Evolutionary conservation across 371 early-diverging fungal species (phyloP).

Genomic region (Mucor indicus): DNA sequence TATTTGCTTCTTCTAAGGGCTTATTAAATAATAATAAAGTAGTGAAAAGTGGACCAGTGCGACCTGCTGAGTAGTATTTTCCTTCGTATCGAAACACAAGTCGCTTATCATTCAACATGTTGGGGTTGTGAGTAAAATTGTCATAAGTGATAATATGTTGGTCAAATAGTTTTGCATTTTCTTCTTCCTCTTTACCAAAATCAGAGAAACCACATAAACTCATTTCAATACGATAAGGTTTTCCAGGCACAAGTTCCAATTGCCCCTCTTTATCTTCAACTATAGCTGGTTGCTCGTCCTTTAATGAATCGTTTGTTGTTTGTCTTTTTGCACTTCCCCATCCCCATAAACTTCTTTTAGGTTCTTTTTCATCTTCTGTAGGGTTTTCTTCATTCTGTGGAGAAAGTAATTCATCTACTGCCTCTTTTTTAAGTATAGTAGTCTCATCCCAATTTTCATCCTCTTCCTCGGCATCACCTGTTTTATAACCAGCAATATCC

Average conservation of each 20-base stretch:
- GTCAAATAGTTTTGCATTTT: slow-evolving; percentile 59
- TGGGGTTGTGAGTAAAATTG: slow-evolving; percentile 62
- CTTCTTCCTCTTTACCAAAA: slow-evolving; percentile 36
- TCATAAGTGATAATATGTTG: slow-evolving; percentile 58
- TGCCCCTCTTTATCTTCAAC: slow-evolving; percentile 5
- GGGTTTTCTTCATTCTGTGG: background rate
- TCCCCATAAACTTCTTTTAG: slow-evolving; percentile 19
- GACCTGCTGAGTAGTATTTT: slow-evolving; percentile 43
- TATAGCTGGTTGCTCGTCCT: too few relatives aligned
- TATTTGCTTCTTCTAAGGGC: slow-evolving; percentile 5
- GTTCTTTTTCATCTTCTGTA: background rate
- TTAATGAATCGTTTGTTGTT: slow-evolving; percentile 5
- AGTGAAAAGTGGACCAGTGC: slow-evolving; percentile 50
- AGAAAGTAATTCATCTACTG: too few relatives aligned
- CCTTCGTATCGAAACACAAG: slow-evolving; percentile 67
- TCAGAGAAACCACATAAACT: slow-evolving; percentile 51
- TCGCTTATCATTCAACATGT: slow-evolving; percentile 58
- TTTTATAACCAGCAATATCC: slow-evolving; percentile 64
- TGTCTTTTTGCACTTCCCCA: slow-evolving; percentile 28
- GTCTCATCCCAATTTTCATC: background rate
- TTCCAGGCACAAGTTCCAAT: slow-evolving; percentile 21
- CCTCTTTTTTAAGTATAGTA: background rate
- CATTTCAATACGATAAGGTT: slow-evolving; percentile 45
- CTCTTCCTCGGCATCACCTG: slow-evolving; percentile 20
- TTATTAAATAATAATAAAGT: slow-evolving; percentile 51